Conservation (phyloP, 2,329 filamentous ascomycete species). For the Calcarisporium arbuscula region DNA sequence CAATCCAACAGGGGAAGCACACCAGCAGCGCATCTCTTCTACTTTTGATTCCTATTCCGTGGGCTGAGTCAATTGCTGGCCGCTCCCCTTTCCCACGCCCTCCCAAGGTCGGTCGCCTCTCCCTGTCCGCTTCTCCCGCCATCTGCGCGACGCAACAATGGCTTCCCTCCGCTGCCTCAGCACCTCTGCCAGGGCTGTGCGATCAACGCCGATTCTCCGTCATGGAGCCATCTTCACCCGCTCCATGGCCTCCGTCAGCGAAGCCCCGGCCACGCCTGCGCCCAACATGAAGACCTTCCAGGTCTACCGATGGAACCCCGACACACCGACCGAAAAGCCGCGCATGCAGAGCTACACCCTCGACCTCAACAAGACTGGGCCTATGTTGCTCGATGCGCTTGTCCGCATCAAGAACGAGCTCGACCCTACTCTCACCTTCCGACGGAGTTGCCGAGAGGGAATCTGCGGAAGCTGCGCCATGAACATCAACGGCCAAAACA, state of each 20-base stretch:
- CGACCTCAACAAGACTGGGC: constrained; percentile 97
- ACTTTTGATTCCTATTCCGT: background rate
- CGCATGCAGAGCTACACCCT: constrained; percentile 91
- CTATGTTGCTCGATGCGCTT: constrained; percentile 95
- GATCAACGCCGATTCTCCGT: constrained; percentile 43
- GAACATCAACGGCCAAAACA: constrained; percentile 99
- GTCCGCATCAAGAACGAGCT: constrained; percentile 99
- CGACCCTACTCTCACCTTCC: constrained; percentile 93
- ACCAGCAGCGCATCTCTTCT: background rate
- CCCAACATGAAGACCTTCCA: constrained; percentile 88
- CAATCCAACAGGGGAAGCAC: background rate
- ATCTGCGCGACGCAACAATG: constrained; percentile 34
- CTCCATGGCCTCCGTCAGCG: constrained; percentile 49
- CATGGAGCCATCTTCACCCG: constrained; percentile 38
- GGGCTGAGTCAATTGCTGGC: background rate
- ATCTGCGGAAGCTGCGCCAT: constrained; percentile 99
- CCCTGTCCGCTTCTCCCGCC: constrained; percentile 15
- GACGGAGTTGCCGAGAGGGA: constrained; percentile 92
- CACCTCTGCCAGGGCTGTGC: too few relatives aligned
- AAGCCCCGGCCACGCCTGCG: constrained; percentile 56
- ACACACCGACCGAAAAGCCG: constrained; percentile 86
- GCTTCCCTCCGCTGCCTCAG: constrained; percentile 59
- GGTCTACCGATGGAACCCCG: constrained; percentile 98
- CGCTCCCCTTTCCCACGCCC: background rate
- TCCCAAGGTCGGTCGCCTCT: constrained; percentile 9